Evolutionary conservation across 805 yeast genomes (phyloP), one percentile per base, ranked within the genome.

Genomic region (Wickerhamomyces chaumierensis): DNA sequence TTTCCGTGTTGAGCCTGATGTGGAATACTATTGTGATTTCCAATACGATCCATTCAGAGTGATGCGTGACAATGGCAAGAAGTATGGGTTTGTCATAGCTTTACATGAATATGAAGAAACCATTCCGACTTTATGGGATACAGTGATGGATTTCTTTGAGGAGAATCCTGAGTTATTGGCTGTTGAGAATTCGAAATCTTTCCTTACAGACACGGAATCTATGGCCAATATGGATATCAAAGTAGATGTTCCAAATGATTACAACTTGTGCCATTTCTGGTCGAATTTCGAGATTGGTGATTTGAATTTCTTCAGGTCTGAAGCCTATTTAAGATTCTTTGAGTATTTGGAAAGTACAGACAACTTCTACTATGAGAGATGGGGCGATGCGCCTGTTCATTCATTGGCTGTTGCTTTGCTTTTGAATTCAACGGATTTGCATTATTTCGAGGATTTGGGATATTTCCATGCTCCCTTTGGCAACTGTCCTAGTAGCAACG

Each of bases 321-420:
- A 80, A 34, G 71, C 69, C 23, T 84, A 84, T 57, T 53, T 61
- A 34, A 66, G 64, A 39, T 82, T 68, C 55, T 84, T 83, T 54
- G 70, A 79, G 20, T 64, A 63, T 55, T 65, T 84, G 44, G 85
- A 83, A 56, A 49, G 66, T 23, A 65, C 73, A 16, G 88, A 86
- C 36, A 92, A 92, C 4, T 83, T 84, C 53, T 81, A 81, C 56
- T 80, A 81, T 40, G 95, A 86, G 58, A 63, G 95, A 42, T 87
- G 96, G 96, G 96, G 96, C 14, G 96, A 87, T 61, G 95, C 95
- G 0, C 95, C 95, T 0, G 83, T 86, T 14, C 95, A 86, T 56
- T 66, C 90, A 0, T 63, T 85, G 21, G 94, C 76, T 1, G 77
- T 73, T 1, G 56, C 81, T 0, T 55, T 83, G 33, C 55, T 83